Conservation (phyloP, 805 yeast species). For the Ogataea dorogensis region DNA sequence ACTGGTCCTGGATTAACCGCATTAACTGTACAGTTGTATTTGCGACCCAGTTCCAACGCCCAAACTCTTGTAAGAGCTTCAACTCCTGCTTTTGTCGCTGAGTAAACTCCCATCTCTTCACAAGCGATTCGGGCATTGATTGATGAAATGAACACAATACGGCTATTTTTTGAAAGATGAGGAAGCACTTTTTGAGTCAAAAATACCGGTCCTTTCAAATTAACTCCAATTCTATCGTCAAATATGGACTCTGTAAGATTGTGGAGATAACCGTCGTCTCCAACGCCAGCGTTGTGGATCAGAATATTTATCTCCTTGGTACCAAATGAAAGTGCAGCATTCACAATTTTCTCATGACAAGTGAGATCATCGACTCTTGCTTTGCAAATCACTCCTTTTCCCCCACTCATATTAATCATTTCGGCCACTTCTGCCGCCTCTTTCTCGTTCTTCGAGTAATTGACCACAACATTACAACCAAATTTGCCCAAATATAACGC, state of each 20-base stretch:
- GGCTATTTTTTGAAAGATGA: constrained; percentile 42
- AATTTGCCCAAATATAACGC: constrained; percentile 17
- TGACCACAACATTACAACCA: constrained; percentile 21
- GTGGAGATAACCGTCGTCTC: constrained; percentile 30
- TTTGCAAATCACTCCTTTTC: constrained; percentile 13
- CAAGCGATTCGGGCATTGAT: constrained; percentile 49
- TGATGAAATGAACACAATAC: constrained; percentile 47
- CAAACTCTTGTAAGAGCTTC: constrained; percentile 42
- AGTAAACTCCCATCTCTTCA: constrained; percentile 44
- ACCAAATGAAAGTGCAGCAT: constrained; percentile 10
- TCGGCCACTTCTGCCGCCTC: constrained; percentile 10
- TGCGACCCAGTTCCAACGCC: constrained; percentile 42
- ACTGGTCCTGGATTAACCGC: constrained; percentile 48
- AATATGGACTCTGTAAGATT: constrained; percentile 24
- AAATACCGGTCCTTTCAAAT: constrained; percentile 44
- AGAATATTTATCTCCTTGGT: constrained; percentile 37
- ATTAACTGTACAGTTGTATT: constrained; percentile 43
- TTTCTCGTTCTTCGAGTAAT: constrained; percentile 7
- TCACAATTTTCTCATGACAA: constrained; percentile 5
- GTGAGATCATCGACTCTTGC: constrained; percentile 6
- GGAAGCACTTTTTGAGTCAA: constrained; percentile 45
- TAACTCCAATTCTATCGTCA: constrained; percentile 43
- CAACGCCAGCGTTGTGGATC: constrained; percentile 42
- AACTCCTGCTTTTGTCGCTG: constrained; percentile 45
- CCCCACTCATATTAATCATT: constrained; percentile 8